Percentiles rank a stretch among this genome's conserved stretches.
phyloP scores from a whole-genome alignment of 192 early-diverging fungal genomes.

The Coemansia sp. region DNA sequence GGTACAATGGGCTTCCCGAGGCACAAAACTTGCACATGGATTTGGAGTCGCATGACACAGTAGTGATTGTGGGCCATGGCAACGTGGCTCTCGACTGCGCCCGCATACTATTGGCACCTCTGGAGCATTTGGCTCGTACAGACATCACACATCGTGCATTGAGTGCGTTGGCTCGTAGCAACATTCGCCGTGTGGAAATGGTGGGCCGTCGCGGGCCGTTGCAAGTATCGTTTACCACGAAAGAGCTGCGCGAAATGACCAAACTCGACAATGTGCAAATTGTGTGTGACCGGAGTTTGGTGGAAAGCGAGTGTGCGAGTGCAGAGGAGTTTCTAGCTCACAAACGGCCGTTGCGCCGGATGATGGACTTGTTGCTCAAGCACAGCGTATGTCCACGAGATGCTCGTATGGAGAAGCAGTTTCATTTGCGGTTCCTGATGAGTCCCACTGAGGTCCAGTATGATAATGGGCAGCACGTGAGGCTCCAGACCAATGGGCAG shows the following conservation, averaged over 20 bases:
- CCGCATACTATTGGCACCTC: slow-evolving; percentile 73
- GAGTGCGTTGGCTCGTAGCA: slow-evolving; percentile 62
- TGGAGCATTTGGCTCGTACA: slow-evolving; percentile 73
- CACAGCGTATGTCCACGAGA: slow-evolving; percentile 24
- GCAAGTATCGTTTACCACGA: slow-evolving; percentile 92
- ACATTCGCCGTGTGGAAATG: slow-evolving; percentile 79
- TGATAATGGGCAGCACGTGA: slow-evolving; percentile 7
- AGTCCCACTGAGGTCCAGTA: slow-evolving; percentile 65
- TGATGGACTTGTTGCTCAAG: slow-evolving; percentile 80
- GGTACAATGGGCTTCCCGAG: slow-evolving; percentile 90
- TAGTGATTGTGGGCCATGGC: slow-evolving; percentile 86
- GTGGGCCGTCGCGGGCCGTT: slow-evolving; percentile 89
- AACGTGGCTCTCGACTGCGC: slow-evolving; percentile 95
- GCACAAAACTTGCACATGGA: slow-evolving; percentile 63
- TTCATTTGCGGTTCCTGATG: slow-evolving; percentile 70
- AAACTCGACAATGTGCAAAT: slow-evolving; percentile 65
- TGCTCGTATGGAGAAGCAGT: slow-evolving; percentile 53
- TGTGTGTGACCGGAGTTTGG: slow-evolving; percentile 59
- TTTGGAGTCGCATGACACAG: slow-evolving; percentile 67
- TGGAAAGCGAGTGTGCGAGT: slow-evolving; percentile 57
- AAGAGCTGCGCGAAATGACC: slow-evolving; percentile 94
- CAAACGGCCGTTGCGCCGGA: slow-evolving; percentile 70
- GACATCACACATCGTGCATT: slow-evolving; percentile 78
- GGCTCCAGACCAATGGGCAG: neutral
- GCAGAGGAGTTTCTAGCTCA: slow-evolving; percentile 43